phyloP scores from a whole-genome alignment of 1,284 basidiomycete genomes.

The Vanrija sp. region DNA sequence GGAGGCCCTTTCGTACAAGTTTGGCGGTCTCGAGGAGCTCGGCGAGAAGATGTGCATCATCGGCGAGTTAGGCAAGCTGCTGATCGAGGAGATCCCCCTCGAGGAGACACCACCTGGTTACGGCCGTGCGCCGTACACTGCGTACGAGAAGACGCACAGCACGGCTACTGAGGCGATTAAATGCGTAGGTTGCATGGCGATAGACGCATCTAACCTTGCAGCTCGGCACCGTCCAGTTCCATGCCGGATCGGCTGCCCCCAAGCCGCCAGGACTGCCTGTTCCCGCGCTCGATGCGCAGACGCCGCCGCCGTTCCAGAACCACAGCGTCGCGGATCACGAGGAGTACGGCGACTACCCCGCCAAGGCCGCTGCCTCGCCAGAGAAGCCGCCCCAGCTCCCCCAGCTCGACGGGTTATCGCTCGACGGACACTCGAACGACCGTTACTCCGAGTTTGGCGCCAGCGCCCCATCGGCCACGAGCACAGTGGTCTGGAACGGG shows the following conservation, averaged over 20 bases:
- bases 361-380: slow-evolving; percentile 21
- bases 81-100: slow-evolving; percentile 76
- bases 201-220: slow-evolving; percentile 3
- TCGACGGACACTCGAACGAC: slow-evolving; percentile 1
- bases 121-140: slow-evolving; percentile 65
- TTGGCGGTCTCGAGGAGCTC: slow-evolving; percentile 78
- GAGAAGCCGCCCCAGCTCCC: slow-evolving; percentile 6
- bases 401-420: neutral
- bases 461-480: neutral
- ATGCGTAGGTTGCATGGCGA: slow-evolving; percentile 32
- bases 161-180: slow-evolving; percentile 63
- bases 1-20: slow-evolving; percentile 77
- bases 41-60: slow-evolving; percentile 83
- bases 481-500: slow-evolving; percentile 27
- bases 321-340: slow-evolving; percentile 33
- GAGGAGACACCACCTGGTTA: slow-evolving; percentile 75
- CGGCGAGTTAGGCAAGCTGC: slow-evolving; percentile 72
- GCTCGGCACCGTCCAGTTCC: slow-evolving; percentile 42
- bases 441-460: slow-evolving; percentile 33
- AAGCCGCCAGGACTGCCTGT: slow-evolving; percentile 39
- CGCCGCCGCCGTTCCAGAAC: neutral
- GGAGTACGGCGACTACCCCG: slow-evolving; percentile 35
- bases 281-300: slow-evolving; percentile 8
- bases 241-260: slow-evolving; percentile 30
- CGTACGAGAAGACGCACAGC: slow-evolving; percentile 58